phyloP scores from a whole-genome alignment of 2,329 filamentous ascomycete genomes.

The Lomentospora prolificans region DNA sequence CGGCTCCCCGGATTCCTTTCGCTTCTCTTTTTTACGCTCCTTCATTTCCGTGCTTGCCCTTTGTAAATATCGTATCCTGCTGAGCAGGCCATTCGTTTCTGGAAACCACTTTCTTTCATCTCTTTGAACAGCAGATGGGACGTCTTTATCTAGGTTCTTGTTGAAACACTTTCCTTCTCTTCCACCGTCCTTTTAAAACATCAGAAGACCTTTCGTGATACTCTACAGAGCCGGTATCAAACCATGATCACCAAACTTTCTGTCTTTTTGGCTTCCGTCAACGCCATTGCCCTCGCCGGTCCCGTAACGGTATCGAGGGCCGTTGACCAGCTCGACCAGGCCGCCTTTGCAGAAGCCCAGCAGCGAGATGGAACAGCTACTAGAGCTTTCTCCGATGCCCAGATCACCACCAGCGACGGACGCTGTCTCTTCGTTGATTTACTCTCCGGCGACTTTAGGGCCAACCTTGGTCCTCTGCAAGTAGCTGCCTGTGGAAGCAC shows the following conservation, averaged over 20 bases:
- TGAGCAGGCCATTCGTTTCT: neutral
- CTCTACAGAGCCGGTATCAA: neutral
- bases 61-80: neutral
- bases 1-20: neutral
- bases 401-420: constrained; percentile 34
- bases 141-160: neutral
- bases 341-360: constrained; percentile 33
- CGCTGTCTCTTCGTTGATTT: constrained; percentile 35
- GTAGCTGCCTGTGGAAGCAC: constrained; percentile 29
- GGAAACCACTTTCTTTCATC: neutral
- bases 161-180: neutral
- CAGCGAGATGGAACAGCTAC: constrained; percentile 32
- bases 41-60: neutral
- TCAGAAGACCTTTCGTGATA: neutral
- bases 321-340: constrained; percentile 31
- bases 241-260: constrained; percentile 3
- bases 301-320: constrained; percentile 21
- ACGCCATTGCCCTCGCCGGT: constrained; percentile 17
- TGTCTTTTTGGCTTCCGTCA: constrained; percentile 13
- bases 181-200: neutral
- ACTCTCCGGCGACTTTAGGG: constrained; percentile 37
- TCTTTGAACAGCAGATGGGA: neutral
- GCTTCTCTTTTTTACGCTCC: neutral
- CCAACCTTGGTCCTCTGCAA: constrained; percentile 36
- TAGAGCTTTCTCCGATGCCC: constrained; percentile 31